Conservation (phyloP, 169 alveolate genomes). For the Babesia caballi region DNA sequence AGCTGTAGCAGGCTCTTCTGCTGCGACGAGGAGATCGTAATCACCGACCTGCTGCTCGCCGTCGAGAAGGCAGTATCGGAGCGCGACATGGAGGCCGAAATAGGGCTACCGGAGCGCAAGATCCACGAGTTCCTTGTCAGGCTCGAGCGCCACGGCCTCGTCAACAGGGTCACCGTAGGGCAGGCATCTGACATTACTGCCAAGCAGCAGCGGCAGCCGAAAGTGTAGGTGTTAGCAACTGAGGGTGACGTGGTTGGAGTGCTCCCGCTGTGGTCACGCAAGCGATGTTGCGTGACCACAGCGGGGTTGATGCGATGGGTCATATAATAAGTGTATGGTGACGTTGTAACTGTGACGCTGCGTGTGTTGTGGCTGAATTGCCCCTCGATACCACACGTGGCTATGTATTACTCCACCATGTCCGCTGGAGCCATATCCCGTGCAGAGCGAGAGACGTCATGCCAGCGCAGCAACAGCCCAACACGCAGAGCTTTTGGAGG, state of each 20-base stretch:
- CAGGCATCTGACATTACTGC: conserved; percentile 14
- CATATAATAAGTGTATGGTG: no score
- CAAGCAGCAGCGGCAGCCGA: conserved; percentile 25
- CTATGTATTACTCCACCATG: no score
- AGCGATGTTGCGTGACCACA: no score
- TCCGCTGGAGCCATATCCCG: no score
- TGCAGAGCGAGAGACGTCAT: conserved; percentile 32
- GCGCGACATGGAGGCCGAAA: conserved; percentile 64
- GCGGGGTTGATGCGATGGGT: no score
- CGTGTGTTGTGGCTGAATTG: no score
- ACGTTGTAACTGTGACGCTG: no score
- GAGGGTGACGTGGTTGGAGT: no score
- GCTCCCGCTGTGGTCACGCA: no score
- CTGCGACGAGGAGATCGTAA: conserved; percentile 74
- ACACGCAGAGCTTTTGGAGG: conserved; percentile 61
- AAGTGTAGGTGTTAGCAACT: conserved; percentile 24
- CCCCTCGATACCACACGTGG: no score
- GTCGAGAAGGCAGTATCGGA: conserved; percentile 67
- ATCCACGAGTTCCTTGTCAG: conserved; percentile 59
- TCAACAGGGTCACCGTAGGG: conserved; percentile 37
- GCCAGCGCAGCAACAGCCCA: conserved; percentile 31
- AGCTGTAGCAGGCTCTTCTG: conserved; percentile 67
- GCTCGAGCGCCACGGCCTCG: conserved; percentile 61
- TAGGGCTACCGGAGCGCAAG: conserved; percentile 66
- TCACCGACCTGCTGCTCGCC: conserved; percentile 67